phyloP scores from a whole-genome alignment of 2,329 filamentous ascomycete species.

The Achaetomium macrosporum region DNA sequence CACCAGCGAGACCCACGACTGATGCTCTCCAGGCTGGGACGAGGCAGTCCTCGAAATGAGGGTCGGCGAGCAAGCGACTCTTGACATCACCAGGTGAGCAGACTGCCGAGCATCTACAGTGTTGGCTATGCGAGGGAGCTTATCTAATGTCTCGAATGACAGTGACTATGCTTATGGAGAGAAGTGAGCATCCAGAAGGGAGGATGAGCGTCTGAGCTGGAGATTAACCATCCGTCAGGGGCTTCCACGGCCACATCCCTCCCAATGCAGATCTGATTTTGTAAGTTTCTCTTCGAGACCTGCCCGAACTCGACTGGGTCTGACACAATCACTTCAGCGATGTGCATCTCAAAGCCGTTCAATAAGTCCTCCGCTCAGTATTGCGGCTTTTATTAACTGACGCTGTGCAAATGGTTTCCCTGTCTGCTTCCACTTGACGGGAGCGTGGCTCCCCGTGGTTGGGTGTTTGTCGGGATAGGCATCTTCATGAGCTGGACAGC shows the following conservation, averaged over 20 bases:
- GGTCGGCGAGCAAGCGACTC: slow-evolving; percentile 80
- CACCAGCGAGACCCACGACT: neutral
- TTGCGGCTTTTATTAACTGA: too few species aligned
- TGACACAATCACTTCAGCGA: slow-evolving; percentile 27
- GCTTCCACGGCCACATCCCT: slow-evolving; percentile 74
- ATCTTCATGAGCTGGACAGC: too few species aligned
- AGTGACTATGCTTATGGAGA: slow-evolving; percentile 62
- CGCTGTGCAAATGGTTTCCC: too few species aligned
- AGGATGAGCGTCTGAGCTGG: neutral
- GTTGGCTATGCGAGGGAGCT: neutral
- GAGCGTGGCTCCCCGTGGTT: too few species aligned
- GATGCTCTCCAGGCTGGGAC: slow-evolving; percentile 60
- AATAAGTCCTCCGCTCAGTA: slow-evolving; percentile 14
- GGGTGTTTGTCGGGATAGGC: too few species aligned
- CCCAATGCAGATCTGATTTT: slow-evolving; percentile 71
- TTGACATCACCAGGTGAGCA: slow-evolving; percentile 72
- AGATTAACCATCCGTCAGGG: slow-evolving; percentile 42
- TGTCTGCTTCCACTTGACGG: too few species aligned
- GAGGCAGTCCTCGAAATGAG: slow-evolving; percentile 82
- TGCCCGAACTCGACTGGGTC: neutral
- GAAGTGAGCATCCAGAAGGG: slow-evolving; percentile 35
- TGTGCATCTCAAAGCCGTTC: slow-evolving; percentile 31
- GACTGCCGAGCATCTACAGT: neutral
- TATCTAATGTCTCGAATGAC: neutral
- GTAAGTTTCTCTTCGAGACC: slow-evolving; percentile 51